A percentile compares a stretch with the other conserved stretches of the same genome.
phyloP scores from a whole-genome alignment of 1,284 basidiomycete species.

The Ceratobasidium sp. region DNA sequence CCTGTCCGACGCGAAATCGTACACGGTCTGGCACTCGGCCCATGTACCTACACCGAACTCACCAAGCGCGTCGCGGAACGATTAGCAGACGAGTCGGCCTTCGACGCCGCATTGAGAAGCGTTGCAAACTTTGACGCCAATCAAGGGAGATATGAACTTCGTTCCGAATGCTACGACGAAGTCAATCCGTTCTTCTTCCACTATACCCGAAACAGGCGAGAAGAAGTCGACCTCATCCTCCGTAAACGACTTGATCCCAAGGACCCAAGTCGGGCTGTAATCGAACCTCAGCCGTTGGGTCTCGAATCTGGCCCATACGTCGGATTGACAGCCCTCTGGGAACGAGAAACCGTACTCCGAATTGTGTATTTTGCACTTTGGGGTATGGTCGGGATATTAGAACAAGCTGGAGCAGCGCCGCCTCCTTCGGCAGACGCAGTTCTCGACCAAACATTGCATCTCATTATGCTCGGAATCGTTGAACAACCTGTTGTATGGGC shows the following conservation, averaged over 20 bases:
- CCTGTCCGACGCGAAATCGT: constrained; percentile 85
- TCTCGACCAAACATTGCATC: constrained; percentile 84
- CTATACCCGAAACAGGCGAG: constrained; percentile 92
- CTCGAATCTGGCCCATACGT: constrained; percentile 72
- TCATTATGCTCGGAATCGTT: constrained; percentile 80
- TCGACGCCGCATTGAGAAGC: constrained; percentile 78
- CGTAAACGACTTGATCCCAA: constrained; percentile 71
- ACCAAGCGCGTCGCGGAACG: constrained; percentile 90
- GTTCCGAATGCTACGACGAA: constrained; percentile 80
- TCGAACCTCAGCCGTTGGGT: constrained; percentile 72
- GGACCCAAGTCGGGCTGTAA: constrained; percentile 65
- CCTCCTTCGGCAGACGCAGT: constrained; percentile 79
- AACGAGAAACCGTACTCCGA: constrained; percentile 71
- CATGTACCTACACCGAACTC: constrained; percentile 89
- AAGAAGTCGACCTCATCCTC: constrained; percentile 87
- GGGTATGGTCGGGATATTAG: constrained; percentile 63
- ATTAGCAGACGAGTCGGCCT: constrained; percentile 81
- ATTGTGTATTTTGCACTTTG: constrained; percentile 77
- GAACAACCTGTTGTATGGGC: constrained; percentile 71
- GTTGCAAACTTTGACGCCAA: constrained; percentile 86
- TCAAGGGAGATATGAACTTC: constrained; percentile 83
- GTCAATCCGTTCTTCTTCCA: constrained; percentile 97
- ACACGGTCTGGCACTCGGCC: constrained; percentile 87
- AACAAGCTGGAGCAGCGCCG: constrained; percentile 64
- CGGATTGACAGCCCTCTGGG: constrained; percentile 63